Percentiles rank a stretch among this genome's conserved stretches.
Conservation (phyloP, 1,139 yeast species). For the Blastobotrys ciferrii region DNA sequence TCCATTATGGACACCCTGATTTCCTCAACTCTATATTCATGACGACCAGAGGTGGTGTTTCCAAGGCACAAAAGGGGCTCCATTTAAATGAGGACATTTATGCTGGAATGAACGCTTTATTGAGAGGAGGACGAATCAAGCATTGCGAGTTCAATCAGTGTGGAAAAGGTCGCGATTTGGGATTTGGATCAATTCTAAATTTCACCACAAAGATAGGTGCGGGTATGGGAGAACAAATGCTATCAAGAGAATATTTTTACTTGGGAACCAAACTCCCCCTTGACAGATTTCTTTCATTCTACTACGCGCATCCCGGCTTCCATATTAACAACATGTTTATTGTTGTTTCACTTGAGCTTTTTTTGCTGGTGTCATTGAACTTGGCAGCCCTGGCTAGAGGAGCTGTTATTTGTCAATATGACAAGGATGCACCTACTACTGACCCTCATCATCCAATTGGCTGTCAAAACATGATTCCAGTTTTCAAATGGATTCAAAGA, state of each 20-base stretch:
- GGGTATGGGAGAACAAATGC: slow-evolving; percentile 99
- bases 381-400: slow-evolving; percentile 90
- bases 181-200: slow-evolving; percentile 96
- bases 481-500: slow-evolving; percentile 95
- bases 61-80: slow-evolving; percentile 97
- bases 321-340: slow-evolving; percentile 95
- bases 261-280: slow-evolving; percentile 95
- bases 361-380: slow-evolving; percentile 88
- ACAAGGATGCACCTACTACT: slow-evolving; percentile 80
- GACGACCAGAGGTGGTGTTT: slow-evolving; percentile 99
- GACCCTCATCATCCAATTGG: slow-evolving; percentile 86
- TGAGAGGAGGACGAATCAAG: slow-evolving; percentile 98
- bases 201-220: slow-evolving; percentile 99
- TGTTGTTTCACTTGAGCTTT: slow-evolving; percentile 89
- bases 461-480: slow-evolving; percentile 89
- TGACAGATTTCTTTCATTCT: slow-evolving; percentile 95
- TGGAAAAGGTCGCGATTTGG: slow-evolving; percentile 99
- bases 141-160: slow-evolving; percentile 99
- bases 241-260: slow-evolving; percentile 96
- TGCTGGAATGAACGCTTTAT: slow-evolving; percentile 97
- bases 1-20: slow-evolving; percentile 99
- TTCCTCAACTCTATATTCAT: slow-evolving; percentile 89
- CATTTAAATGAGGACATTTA: slow-evolving; percentile 99
- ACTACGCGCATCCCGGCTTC: slow-evolving; percentile 99
- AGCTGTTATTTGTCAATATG: slow-evolving; percentile 78